Evolutionary conservation across 148 eudicot species (phyloP).

Genomic region (Bassia scoparia): DNA sequence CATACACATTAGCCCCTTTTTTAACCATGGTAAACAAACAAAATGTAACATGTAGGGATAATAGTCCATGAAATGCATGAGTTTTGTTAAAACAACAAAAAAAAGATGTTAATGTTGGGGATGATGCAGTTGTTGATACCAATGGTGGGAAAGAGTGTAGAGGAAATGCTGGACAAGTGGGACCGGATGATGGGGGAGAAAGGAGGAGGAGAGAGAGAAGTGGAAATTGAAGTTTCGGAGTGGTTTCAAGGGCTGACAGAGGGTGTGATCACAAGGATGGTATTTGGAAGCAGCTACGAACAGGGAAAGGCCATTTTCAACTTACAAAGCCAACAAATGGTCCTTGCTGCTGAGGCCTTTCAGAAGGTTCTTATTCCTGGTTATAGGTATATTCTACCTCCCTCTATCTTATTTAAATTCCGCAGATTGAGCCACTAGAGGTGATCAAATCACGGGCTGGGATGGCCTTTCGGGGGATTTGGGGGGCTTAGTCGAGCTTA

Average conservation of each 20-base stretch:
- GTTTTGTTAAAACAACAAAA: background rate
- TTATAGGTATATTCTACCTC: slow-evolving; percentile 45
- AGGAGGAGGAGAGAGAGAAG: slow-evolving; percentile 32
- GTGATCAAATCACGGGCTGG: too few relatives aligned
- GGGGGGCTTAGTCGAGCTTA: too few relatives aligned
- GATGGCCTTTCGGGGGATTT: too few relatives aligned
- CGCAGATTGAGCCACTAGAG: too few relatives aligned
- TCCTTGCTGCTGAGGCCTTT: slow-evolving; percentile 71
- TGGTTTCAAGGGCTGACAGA: slow-evolving; percentile 73
- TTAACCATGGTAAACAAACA: too few relatives aligned
- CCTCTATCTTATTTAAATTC: background rate
- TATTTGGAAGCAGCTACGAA: slow-evolving; percentile 84
- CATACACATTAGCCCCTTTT: too few relatives aligned
- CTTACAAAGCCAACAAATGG: slow-evolving; percentile 73
- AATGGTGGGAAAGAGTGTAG: slow-evolving; percentile 54
- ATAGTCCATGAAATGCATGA: background rate
- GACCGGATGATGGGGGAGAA: slow-evolving; percentile 20
- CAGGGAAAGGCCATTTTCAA: slow-evolving; percentile 71
- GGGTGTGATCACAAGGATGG: slow-evolving; percentile 62
- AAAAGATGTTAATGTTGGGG: background rate
- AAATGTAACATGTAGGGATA: background rate
- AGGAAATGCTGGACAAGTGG: slow-evolving; percentile 64
- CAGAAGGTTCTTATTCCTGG: slow-evolving; percentile 81
- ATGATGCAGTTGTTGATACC: slow-evolving; percentile 61
- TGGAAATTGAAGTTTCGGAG: slow-evolving; percentile 78